Conservation (phyloP, 768 basidiomycete genomes). For the Xerocomellus amylosporus region DNA sequence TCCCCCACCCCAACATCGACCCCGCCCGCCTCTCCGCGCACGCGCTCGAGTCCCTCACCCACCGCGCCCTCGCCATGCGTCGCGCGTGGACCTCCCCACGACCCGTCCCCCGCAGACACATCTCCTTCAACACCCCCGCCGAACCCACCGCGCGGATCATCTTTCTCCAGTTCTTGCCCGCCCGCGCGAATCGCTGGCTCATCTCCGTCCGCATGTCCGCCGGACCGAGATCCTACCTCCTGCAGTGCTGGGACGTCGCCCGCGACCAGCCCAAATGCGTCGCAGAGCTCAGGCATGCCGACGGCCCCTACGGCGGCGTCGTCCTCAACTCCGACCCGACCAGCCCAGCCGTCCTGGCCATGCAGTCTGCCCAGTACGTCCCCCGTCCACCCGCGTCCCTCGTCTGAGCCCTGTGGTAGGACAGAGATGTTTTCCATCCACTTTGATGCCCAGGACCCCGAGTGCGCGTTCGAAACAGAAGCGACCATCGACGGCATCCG, state of each 20-base stretch:
- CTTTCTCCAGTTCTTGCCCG: conserved; percentile 48
- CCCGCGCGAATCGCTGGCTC: conserved; percentile 41
- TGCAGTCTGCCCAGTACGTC: conserved; percentile 43
- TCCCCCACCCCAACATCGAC: conserved; percentile 47
- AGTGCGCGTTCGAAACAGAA: conserved; percentile 36
- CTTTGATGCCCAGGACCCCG: conserved; percentile 34
- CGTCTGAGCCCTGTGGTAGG: conserved; percentile 22
- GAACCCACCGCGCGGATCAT: conserved; percentile 37
- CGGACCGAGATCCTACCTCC: conserved; percentile 27
- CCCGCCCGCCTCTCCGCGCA: conserved; percentile 34
- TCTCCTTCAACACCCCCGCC: conserved; percentile 24
- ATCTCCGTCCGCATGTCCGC: conserved; percentile 41
- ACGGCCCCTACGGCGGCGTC: conserved; percentile 41
- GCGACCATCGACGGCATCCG: conserved; percentile 33
- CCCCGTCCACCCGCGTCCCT: not conserved
- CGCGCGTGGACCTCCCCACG: conserved; percentile 47
- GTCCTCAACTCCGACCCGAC: conserved; percentile 43
- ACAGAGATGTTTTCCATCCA: conserved; percentile 44
- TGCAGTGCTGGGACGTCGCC: conserved; percentile 60
- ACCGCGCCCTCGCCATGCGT: conserved; percentile 41
- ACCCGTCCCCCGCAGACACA: conserved; percentile 33
- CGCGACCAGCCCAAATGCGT: conserved; percentile 36
- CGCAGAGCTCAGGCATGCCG: conserved; percentile 36
- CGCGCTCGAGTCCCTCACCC: conserved; percentile 45
- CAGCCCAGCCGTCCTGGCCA: conserved; percentile 38